Evolutionary conservation across 257 asterid genomes (phyloP).

Genomic region (Lycium barbarum): DNA sequence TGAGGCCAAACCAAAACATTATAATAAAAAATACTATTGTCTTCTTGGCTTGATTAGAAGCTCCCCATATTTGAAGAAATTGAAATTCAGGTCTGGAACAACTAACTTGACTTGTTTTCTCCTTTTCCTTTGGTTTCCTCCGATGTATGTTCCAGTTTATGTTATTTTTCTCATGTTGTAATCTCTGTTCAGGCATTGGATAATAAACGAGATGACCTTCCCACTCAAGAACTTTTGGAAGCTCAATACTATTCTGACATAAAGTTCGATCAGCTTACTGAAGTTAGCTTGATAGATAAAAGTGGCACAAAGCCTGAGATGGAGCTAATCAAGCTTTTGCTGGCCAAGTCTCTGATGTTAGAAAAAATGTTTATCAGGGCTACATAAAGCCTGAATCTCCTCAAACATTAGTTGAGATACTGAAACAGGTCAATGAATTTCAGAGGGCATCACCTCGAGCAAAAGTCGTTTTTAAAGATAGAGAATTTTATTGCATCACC

Average conservation of each 20-base stretch:
- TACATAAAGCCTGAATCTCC: background rate
- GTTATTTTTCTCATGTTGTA: background rate
- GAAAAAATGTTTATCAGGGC: background rate
- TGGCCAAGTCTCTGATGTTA: background rate
- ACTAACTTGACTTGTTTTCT: background rate
- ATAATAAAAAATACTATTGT: background rate
- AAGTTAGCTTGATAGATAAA: background rate
- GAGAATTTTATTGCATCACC: no score
- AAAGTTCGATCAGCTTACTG: background rate
- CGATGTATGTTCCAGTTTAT: background rate
- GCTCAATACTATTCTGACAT: background rate
- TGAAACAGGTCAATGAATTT: background rate
- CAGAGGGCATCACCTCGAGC: background rate
- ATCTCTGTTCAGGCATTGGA: background rate
- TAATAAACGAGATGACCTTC: background rate
- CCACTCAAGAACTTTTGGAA: background rate
- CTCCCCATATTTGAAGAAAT: background rate
- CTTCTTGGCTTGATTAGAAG: background rate
- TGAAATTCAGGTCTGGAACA: background rate
- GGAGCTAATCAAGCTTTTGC: background rate
- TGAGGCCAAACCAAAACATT: no score
- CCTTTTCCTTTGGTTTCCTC: background rate
- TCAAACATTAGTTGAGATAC: constrained; percentile 9
- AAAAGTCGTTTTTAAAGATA: background rate
- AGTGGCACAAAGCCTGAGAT: background rate